A percentile compares a stretch with the other conserved stretches of the same genome.
These are phyloP conservation scores for Suhomyces ambrosiae DNA, from an alignment of 1,139 yeast species.

Conservation along the genomic window DNA sequence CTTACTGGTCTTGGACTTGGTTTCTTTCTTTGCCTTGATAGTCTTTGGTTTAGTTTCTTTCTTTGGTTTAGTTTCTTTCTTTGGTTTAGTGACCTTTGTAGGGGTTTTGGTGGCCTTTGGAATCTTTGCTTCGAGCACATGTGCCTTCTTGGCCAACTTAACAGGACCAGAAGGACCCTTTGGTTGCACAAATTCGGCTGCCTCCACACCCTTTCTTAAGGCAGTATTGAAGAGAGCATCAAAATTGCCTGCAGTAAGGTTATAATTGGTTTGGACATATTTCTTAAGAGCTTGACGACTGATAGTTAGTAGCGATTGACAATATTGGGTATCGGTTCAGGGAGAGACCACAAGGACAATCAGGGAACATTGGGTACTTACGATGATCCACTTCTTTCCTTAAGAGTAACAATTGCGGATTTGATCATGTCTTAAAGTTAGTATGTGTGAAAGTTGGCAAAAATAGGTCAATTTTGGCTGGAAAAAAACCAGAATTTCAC, in stretches of 20 bases:
- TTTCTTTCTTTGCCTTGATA: slow-evolving; percentile 19
- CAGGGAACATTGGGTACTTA: slow-evolving; percentile 45
- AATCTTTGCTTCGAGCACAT: slow-evolving; percentile 6
- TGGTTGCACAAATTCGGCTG: slow-evolving; percentile 81
- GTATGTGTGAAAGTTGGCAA: slow-evolving; percentile 3
- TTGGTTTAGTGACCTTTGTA: slow-evolving; percentile 21
- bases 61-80: slow-evolving; percentile 9
- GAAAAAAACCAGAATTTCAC: neutral
- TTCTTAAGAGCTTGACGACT: slow-evolving; percentile 78
- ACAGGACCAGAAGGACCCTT: slow-evolving; percentile 84
- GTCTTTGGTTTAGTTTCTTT: slow-evolving; percentile 18
- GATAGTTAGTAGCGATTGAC: slow-evolving; percentile 10
- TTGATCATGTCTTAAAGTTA: slow-evolving; percentile 65
- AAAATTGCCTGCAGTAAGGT: slow-evolving; percentile 62
- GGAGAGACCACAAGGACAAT: no score
- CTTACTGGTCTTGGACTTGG: slow-evolving; percentile 21
- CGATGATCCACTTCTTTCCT: slow-evolving; percentile 84
- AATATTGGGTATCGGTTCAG: neutral
- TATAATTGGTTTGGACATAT: slow-evolving; percentile 64
- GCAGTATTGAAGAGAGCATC: slow-evolving; percentile 79
- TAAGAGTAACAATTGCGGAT: slow-evolving; percentile 69
- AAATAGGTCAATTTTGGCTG: neutral
- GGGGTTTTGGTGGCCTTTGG: slow-evolving; percentile 23
- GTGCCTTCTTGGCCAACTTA: slow-evolving; percentile 53
- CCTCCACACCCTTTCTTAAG: slow-evolving; percentile 75